Evolutionary conservation across 768 basidiomycete species (phyloP), one percentile per base, ranked within the genome.

Genomic region (Hericium rajendrae): DNA sequence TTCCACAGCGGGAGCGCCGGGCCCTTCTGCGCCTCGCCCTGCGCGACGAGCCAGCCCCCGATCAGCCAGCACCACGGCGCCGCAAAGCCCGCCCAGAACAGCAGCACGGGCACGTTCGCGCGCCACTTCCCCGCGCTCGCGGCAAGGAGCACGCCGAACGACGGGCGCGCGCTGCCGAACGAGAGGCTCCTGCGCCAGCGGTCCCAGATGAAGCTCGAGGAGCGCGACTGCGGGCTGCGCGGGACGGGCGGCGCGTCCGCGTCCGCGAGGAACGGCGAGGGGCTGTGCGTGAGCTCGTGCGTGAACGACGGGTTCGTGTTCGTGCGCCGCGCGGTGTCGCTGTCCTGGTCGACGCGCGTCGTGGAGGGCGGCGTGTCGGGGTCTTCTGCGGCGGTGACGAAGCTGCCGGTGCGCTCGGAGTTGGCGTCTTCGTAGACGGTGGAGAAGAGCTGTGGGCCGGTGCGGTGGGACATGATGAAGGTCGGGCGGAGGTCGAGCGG

Each of bases 11-110:
- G 57, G 69, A 75, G 43, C 69, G 66, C 57, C 62, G 59, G 71
- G 73, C 67, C 73, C 72, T 65, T 67, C 70, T 55, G 66, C 10
- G 57, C 62, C 32, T 63, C 62, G 20, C 20, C 41, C 28, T 32
- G 28, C 24, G 53, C 43, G 56, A 77, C 67, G 28, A 85, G 78
- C 87, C 87, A 89, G 4, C 87, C 87, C 0, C 86, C 87, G 13
- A 88, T 74, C 48, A 89, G 76, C 87, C 87, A 89, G 54, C 87
- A 77, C 69, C 85, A 80, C 0, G 87, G 87, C 49, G 78, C 83
- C 50, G 87, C 57, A 63, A 89, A 89, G 3, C 87, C 87, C 0
- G 84, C 57, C 83, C 84, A 88, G 70, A 89, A 89, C n/a, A 86
- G 71, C 67, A 84, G 77, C 64, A 53, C 22, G 53, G 60, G 60